Evolutionary conservation across 805 yeast genomes (phyloP).

Genomic region (Saccharomycopsis fermentans): DNA sequence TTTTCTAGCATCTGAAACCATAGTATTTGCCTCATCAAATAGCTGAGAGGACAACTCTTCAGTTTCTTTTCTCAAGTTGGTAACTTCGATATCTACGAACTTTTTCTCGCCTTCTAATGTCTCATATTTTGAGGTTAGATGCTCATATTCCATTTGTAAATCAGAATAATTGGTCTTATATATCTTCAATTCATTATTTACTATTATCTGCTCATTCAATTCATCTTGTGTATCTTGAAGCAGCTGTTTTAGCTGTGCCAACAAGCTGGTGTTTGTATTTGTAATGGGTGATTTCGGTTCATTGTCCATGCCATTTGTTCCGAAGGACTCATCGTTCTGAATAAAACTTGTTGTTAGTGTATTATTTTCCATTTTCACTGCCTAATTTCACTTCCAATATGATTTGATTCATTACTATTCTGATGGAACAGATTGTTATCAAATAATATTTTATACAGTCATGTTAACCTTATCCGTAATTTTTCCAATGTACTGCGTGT

Average conservation of each 20-base stretch:
- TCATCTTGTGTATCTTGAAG: slow-evolving; percentile 16
- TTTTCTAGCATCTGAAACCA: slow-evolving; percentile 72
- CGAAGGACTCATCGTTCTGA: slow-evolving; percentile 4
- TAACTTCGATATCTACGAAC: slow-evolving; percentile 32
- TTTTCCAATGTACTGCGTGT: too few species aligned
- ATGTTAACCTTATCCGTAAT: too few species aligned
- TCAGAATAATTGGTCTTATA: slow-evolving; percentile 16
- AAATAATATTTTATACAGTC: too few species aligned
- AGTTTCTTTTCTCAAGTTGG: slow-evolving; percentile 57
- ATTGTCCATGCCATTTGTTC: neutral
- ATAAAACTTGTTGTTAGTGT: slow-evolving; percentile 10
- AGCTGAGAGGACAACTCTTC: slow-evolving; percentile 70
- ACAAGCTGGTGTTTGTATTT: slow-evolving; percentile 2
- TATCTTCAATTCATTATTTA: slow-evolving; percentile 15
- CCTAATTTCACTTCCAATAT: neutral
- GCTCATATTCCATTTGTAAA: slow-evolving; percentile 9
- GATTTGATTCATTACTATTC: too few species aligned
- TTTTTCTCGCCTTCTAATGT: slow-evolving; percentile 16
- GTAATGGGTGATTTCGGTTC: neutral
- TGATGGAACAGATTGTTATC: too few species aligned
- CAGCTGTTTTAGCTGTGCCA: slow-evolving; percentile 9
- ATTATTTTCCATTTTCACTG: neutral
- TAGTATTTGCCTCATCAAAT: slow-evolving; percentile 74
- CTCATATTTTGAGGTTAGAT: slow-evolving; percentile 9
- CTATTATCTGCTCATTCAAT: slow-evolving; percentile 14